Conservation (phyloP, 2,329 filamentous ascomycete species). For the Phyllosticta capitalensis region DNA sequence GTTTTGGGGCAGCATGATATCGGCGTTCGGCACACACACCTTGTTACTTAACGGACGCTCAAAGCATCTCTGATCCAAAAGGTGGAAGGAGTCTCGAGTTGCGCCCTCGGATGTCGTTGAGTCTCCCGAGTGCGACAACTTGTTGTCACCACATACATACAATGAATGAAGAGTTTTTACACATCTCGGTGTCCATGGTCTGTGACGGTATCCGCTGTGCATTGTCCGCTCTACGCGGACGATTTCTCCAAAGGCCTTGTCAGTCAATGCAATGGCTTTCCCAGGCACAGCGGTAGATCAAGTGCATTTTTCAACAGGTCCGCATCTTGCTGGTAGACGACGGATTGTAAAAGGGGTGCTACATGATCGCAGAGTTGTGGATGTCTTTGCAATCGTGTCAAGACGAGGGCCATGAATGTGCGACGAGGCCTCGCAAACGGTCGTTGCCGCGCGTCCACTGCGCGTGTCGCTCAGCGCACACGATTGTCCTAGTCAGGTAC, state of each 20-base stretch:
- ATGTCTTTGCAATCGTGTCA: neutral
- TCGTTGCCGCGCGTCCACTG: neutral
- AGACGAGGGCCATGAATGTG: neutral
- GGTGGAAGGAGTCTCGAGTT: slow-evolving; percentile 42
- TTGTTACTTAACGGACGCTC: slow-evolving; percentile 98
- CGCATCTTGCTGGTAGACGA: slow-evolving; percentile 15
- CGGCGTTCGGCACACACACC: slow-evolving; percentile 98
- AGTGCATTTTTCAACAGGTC: slow-evolving; percentile 10
- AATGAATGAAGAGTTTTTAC: neutral
- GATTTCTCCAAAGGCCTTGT: neutral
- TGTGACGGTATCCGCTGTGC: neutral
- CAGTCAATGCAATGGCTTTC: slow-evolving; percentile 5
- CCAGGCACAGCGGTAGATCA: slow-evolving; percentile 3
- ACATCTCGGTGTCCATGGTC: neutral
- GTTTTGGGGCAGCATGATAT: slow-evolving; percentile 75
- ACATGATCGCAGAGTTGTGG: slow-evolving; percentile 16
- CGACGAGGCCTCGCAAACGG: neutral
- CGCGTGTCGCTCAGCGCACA: neutral
- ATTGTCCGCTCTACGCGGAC: neutral
- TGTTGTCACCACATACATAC: neutral
- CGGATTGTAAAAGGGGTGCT: slow-evolving; percentile 30
- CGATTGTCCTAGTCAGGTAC: neutral
- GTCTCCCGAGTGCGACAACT: neutral
- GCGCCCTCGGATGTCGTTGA: neutral
- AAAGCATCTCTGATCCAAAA: slow-evolving; percentile 83